Evolutionary conservation across 1,284 basidiomycete genomes (phyloP).

Genomic region (Phaffia rhodozyma): DNA sequence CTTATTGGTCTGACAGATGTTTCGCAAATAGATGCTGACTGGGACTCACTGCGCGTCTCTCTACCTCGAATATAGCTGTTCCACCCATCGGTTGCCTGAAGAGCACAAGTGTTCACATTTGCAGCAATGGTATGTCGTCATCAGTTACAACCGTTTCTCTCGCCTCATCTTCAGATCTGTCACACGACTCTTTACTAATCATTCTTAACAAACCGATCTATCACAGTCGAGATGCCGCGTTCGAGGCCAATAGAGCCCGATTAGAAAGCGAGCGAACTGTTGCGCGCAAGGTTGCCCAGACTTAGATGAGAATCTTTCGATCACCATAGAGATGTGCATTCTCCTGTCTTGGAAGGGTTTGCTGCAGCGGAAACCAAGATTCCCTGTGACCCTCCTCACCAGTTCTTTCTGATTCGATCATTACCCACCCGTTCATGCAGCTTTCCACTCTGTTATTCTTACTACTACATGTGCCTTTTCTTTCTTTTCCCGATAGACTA

Average conservation of each 20-base stretch:
- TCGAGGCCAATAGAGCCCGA: conserved; percentile 38
- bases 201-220: conserved; percentile 22
- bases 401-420: too few relatives aligned
- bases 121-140: conserved; percentile 32
- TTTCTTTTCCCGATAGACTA: too few relatives aligned
- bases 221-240: conserved; percentile 34
- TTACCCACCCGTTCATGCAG: too few relatives aligned
- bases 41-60: not conserved
- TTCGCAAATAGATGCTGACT: not conserved
- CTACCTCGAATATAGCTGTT: conserved; percentile 24
- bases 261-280: conserved; percentile 36
- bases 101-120: conserved; percentile 26
- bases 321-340: too few relatives aligned
- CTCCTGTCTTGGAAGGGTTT: too few relatives aligned
- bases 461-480: too few relatives aligned
- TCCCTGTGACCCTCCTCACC: too few relatives aligned
- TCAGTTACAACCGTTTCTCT: conserved; percentile 2
- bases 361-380: too few relatives aligned
- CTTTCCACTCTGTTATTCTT: too few relatives aligned
- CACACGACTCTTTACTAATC: conserved; percentile 16
- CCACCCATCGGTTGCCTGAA: conserved; percentile 36
- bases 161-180: not conserved
- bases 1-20: not conserved
- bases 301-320: conserved; percentile 22
- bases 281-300: conserved; percentile 35